Base-by-base conservation (phyloP, 805 yeast species). In the Zygosaccharomyces kombuchaensis region DNA sequence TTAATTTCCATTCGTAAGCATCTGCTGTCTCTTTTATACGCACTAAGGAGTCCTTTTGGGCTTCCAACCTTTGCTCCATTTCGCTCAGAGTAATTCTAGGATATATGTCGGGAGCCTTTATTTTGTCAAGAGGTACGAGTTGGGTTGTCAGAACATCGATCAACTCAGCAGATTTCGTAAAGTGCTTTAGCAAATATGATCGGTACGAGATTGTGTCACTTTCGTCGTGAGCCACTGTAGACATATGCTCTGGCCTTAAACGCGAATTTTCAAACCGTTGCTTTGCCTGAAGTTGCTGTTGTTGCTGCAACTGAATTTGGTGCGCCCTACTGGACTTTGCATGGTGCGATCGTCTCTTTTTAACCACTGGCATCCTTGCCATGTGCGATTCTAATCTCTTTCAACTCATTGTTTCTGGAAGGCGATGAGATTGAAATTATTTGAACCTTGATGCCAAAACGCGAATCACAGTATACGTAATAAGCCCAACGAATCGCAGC, bases 141-240 rank as follows among this genome's bases (percentile, higher is more conserved):
- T 58, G 58, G 6, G 54, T 53, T 23, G 57, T 58, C 25, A 62
- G 44, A 9, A 52, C 51, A 43, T 56, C 58, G 39, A 62, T 52
- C 36, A 49, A 51, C 25, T 53, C 54, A 4, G 59, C 48, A 3
- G 62, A 47, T 5, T 45, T 45, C 10, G 58, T 51, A 37, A 56
- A 58, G 34, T 62, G 60, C 36, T 54, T 58, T 37, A 57, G 34
- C 9, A 62, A 30, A 51, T 57, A 49, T 12, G 56, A 46, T 14
- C 67, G 49, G 40, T 55, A 64, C 6, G 68, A 63, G 5, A 62
- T 53, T 2, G 65, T 60, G 42, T 64, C 68, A 45, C 66, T 62
- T 40, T 62, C 65, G 49, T 64, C 68, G 40, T 64, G 67, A 2
- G 58, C 53, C 17, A 58, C 48, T 2, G 58, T 43, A 10, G 53